These are phyloP conservation scores for Hymenoscyphus infarciens DNA, from an alignment of 2,329 filamentous ascomycete species.

Conservation along the genomic window DNA sequence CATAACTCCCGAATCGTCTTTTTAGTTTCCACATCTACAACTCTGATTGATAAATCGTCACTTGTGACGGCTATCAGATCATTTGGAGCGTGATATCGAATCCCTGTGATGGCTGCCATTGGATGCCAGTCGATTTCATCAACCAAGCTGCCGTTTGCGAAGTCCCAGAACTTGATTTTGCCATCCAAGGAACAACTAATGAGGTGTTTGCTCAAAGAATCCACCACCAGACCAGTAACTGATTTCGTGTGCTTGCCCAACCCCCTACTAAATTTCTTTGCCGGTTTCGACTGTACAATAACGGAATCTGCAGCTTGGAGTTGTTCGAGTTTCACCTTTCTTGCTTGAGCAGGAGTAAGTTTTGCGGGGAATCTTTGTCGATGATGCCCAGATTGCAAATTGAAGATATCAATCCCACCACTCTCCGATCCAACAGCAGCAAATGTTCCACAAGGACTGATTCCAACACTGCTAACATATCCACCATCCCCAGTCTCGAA, in stretches of 20 bases:
- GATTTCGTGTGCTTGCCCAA: slow-evolving; percentile 74
- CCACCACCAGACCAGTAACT: slow-evolving; percentile 82
- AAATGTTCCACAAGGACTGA: slow-evolving; percentile 92
- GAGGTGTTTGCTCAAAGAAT: slow-evolving; percentile 81
- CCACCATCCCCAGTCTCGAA: slow-evolving; percentile 80
- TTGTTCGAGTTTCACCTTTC: slow-evolving; percentile 67
- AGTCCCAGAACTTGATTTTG: slow-evolving; percentile 97
- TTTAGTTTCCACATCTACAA: slow-evolving; percentile 87
- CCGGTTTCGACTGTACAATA: slow-evolving; percentile 17
- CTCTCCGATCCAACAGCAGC: slow-evolving; percentile 80
- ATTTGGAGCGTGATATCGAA: slow-evolving; percentile 77
- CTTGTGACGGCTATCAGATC: slow-evolving; percentile 87
- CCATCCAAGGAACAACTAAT: slow-evolving; percentile 88
- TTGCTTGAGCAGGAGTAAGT: slow-evolving; percentile 73
- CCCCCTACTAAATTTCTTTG: slow-evolving; percentile 36
- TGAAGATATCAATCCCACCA: slow-evolving; percentile 91
- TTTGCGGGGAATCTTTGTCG: slow-evolving; percentile 82
- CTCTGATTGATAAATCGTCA: slow-evolving; percentile 80
- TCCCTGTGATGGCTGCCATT: slow-evolving; percentile 70
- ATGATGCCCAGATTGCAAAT: slow-evolving; percentile 87
- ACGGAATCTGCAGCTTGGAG: slow-evolving; percentile 38
- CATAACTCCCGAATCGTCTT: slow-evolving; percentile 91
- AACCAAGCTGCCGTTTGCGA: slow-evolving; percentile 73
- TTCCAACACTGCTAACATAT: slow-evolving; percentile 81
- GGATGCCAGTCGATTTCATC: slow-evolving; percentile 81